Evolutionary conservation across 768 basidiomycete genomes (phyloP).

Genomic region (Hortiboletus campestris): DNA sequence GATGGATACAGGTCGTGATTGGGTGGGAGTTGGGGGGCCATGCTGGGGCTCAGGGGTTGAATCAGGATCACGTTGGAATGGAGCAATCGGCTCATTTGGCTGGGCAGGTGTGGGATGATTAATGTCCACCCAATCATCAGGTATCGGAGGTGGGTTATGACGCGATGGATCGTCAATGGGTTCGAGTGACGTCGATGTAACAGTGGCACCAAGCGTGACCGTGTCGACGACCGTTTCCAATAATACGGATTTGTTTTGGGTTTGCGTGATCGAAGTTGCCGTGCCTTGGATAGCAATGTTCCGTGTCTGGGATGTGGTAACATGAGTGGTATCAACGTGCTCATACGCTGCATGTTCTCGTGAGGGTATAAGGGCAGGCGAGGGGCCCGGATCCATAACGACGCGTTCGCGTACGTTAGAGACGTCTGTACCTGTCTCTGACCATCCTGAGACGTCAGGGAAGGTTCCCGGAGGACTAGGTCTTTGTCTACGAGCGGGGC

Average conservation of each 20-base stretch:
- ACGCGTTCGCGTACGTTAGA: slow-evolving; percentile 18
- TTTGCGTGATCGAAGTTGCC: slow-evolving; percentile 10
- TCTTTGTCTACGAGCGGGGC: slow-evolving; percentile 22
- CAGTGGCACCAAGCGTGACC: background rate
- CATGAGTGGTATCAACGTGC: slow-evolving; percentile 12
- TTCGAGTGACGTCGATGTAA: slow-evolving; percentile 1
- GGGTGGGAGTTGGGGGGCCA: background rate
- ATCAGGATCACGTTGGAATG: slow-evolving; percentile 4
- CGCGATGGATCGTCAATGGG: slow-evolving; percentile 16
- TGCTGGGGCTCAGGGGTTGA: slow-evolving; percentile 1
- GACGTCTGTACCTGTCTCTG: slow-evolving; percentile 28
- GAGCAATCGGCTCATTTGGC: slow-evolving; percentile 4
- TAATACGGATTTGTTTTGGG: slow-evolving; percentile 6
- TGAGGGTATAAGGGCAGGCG: slow-evolving; percentile 29
- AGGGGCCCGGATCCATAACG: slow-evolving; percentile 18
- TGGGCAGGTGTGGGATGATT: slow-evolving; percentile 4
- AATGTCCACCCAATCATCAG: slow-evolving; percentile 33
- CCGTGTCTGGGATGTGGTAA: slow-evolving; percentile 4
- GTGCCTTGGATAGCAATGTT: slow-evolving; percentile 6
- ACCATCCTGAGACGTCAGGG: slow-evolving; percentile 31
- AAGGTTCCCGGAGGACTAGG: slow-evolving; percentile 30
- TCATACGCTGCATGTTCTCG: slow-evolving; percentile 13
- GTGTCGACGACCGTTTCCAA: background rate
- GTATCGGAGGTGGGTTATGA: slow-evolving; percentile 18
- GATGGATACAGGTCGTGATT: slow-evolving; percentile 16